Evolutionary conservation across 805 yeast genomes (phyloP), one percentile per base, ranked within the genome.

Genomic region (Maudiozyma bulderi): DNA sequence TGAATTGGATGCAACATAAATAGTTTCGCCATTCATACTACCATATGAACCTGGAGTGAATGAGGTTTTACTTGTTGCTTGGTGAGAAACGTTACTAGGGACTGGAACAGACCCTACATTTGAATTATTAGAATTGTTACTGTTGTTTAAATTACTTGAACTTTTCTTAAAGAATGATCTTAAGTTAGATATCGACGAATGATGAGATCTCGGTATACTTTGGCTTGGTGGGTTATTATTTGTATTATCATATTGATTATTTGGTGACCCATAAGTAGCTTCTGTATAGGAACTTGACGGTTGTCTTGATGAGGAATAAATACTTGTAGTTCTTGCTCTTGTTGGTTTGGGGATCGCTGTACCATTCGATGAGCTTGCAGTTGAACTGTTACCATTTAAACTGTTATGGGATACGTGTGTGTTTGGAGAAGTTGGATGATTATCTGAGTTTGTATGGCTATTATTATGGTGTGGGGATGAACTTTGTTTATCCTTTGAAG

Each of bases 181-280:
- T 58, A 85, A 65, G 62, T 84, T 86, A 14, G 85, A 89, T 82
- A 85, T 84, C 7, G 90, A 84, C 43, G 85, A 81, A 64, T 84
- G 90, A 52, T 84, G 75, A 2, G 84, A 69, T 46, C 68, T 71
- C 9, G 75, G 67, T 2, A 54, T 57, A 50, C 61, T 60, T 50
- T 64, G 75, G 45, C 59, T 57, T 42, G 73, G 72, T 34, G 71
- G 73, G 51, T 67, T 52, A 11, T 52, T 52, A 40, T 60, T 71
- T 33, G 71, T 73, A 52, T 67, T 52, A 13, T 53, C 53, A 39
- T 60, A 61, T 63, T 49, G 69, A 54, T 54, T 70, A 14, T 57
- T 53, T 7, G 67, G 62, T 1, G 66, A 61, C 33, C 62, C 64
- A 31, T 54, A 53, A 31, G 54, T 50, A 26, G 51, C 50, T 13